Percentiles rank a stretch among this genome's conserved stretches.
phyloP scores from a whole-genome alignment of 495 filamentous ascomycete genomes.

The Cladorrhinum samala region DNA sequence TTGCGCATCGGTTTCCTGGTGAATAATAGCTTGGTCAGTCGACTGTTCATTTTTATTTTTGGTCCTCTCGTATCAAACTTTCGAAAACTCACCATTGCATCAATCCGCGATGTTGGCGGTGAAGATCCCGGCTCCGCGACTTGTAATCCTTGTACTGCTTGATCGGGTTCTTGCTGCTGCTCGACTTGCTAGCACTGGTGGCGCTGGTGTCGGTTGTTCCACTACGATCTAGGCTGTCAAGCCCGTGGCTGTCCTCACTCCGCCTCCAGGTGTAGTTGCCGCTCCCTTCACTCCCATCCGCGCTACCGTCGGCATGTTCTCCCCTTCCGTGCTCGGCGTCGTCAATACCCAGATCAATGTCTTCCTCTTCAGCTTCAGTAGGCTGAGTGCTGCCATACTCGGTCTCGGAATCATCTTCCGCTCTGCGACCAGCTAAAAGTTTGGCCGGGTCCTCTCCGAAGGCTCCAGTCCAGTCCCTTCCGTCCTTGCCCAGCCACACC shows the following conservation, averaged over 20 bases:
- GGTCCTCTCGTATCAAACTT: too few species aligned
- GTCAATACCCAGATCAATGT: slow-evolving; percentile 40
- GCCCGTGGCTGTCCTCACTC: slow-evolving; percentile 1
- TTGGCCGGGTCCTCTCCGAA: slow-evolving; percentile 60
- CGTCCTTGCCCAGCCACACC: slow-evolving; percentile 73
- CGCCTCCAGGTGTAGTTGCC: slow-evolving; percentile 12
- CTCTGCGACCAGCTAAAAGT: slow-evolving; percentile 21
- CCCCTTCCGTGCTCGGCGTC: slow-evolving; percentile 29
- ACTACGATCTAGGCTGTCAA: slow-evolving; percentile 7
- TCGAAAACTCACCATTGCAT: slow-evolving; percentile 64
- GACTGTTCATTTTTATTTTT: not conserved
- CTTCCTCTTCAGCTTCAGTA: slow-evolving; percentile 21
- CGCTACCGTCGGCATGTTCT: too few species aligned
- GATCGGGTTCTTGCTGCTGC: slow-evolving; percentile 38
- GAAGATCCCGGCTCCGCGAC: slow-evolving; percentile 47
- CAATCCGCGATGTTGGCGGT: slow-evolving; percentile 62
- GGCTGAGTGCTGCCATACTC: slow-evolving; percentile 32
- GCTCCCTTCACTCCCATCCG: not conserved
- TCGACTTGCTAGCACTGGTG: slow-evolving; percentile 11
- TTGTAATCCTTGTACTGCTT: slow-evolving; percentile 49
- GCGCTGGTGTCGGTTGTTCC: slow-evolving; percentile 17
- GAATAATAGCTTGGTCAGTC: not conserved
- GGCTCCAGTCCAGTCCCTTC: slow-evolving; percentile 83
- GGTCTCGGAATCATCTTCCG: slow-evolving; percentile 42
- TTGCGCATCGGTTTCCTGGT: slow-evolving; percentile 55